These are phyloP conservation scores for Saccharomyces mikatae DNA, from an alignment of 805 yeast genomes.

Conservation along the genomic window DNA sequence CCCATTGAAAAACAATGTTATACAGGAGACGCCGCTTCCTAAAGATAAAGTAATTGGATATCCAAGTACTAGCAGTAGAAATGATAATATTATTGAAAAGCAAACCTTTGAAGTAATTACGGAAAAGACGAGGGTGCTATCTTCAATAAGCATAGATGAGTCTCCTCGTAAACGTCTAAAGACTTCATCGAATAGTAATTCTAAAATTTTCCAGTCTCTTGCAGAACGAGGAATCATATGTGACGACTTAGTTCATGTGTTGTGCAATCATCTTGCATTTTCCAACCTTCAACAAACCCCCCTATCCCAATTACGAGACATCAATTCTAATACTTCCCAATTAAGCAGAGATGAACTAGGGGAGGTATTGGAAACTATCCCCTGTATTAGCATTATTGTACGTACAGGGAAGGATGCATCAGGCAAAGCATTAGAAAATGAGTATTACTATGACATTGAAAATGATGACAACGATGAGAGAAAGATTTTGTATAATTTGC, in stretches of 20 bases:
- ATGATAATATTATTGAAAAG: not conserved
- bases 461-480: conserved; percentile 68
- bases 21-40: not conserved
- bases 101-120: not conserved
- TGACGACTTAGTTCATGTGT: conserved; percentile 51
- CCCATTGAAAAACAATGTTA: not conserved
- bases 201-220: conserved; percentile 1
- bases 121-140: not conserved
- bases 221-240: conserved; percentile 33
- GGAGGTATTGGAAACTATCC: conserved; percentile 36
- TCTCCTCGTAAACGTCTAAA: not conserved
- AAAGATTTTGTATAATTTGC: conserved; percentile 56
- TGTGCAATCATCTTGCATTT: conserved; percentile 82
- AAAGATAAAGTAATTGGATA: not conserved
- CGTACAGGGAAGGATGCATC: conserved; percentile 95
- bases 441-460: conserved; percentile 84
- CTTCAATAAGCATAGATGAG: not conserved
- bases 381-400: conserved; percentile 77
- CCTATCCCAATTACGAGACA: conserved; percentile 56
- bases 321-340: conserved; percentile 46
- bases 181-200: not conserved
- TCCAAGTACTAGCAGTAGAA: not conserved
- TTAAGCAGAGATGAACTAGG: conserved; percentile 40
- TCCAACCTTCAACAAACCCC: conserved; percentile 86
- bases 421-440: conserved; percentile 88